Evolutionary conservation across 2,329 filamentous ascomycete genomes (phyloP).

Genomic region (Clarireedia homoeocarpa): DNA sequence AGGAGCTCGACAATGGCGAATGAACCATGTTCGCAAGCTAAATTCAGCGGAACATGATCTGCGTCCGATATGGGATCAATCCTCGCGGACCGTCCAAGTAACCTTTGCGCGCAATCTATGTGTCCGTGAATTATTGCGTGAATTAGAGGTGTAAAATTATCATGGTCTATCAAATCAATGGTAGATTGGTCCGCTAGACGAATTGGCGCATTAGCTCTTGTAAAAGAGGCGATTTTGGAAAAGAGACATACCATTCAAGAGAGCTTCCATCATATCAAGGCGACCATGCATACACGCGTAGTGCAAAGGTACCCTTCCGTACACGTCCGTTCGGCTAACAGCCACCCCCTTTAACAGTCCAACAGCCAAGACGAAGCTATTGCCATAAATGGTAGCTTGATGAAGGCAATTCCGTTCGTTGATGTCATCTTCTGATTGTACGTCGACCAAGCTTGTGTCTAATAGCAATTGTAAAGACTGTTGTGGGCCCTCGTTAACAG

Average conservation of each 20-base stretch:
- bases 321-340: constrained; percentile 78
- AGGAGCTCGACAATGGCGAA: constrained; percentile 78
- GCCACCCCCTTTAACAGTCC: constrained; percentile 71
- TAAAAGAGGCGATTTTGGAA: not conserved
- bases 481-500: constrained; percentile 76
- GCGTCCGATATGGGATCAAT: constrained; percentile 79
- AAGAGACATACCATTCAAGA: constrained; percentile 50
- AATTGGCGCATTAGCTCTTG: not conserved
- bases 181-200: constrained; percentile 60
- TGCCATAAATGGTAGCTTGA: constrained; percentile 92
- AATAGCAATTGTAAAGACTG: constrained; percentile 69
- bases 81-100: constrained; percentile 72
- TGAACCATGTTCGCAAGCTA: constrained; percentile 91
- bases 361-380: constrained; percentile 66
- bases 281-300: constrained; percentile 95
- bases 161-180: constrained; percentile 84
- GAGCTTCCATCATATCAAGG: constrained; percentile 69
- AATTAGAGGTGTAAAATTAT: constrained; percentile 94
- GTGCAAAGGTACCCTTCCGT: constrained; percentile 86
- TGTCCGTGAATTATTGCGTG: constrained; percentile 90
- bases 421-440: constrained; percentile 94
- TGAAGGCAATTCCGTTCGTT: constrained; percentile 96
- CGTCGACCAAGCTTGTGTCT: constrained; percentile 73
- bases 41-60: constrained; percentile 88
- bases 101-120: constrained; percentile 67